Evolutionary conservation across 1,284 basidiomycete species (phyloP), one percentile per base, ranked within the genome.

Genomic region (Ganoderma lucidum): DNA sequence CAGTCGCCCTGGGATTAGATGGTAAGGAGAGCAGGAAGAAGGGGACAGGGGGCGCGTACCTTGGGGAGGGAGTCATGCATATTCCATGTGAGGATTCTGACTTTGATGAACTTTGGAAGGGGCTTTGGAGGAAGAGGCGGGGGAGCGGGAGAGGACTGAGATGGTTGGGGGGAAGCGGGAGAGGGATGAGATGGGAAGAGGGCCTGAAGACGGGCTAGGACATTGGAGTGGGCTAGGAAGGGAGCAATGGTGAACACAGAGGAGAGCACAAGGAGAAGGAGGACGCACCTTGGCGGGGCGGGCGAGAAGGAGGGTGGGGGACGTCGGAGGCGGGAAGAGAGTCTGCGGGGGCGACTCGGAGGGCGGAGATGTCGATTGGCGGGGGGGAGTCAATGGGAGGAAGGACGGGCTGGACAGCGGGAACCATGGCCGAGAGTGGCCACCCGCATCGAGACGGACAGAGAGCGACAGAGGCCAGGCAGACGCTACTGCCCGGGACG

Each of bases 21-120:
- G 23, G 60, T 44, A 23, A 66, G 51, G 58, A 14, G 62, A 14
- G 60, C 42, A 30, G 45, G 35, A 39, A 56, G 37, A 45, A 45
- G 60, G 9, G 15, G 30, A 37, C n/a, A 2, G 70, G 63, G 63
- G 39, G 58, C 35, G 70, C 58, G 48, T 45, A 89, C 90, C 86
- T 92, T 93, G 41, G 92, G 92, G 6, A 93, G 76, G 0, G 89
- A 89, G 74, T 93, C 90, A 73, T 93, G 90, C 92, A 93, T 94
- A 75, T 93, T 94, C 93, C 93, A 88, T 42, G 86, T 85, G 39
- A 88, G 63, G 64, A 88, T 84, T 37, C 85, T 79, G 15, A 87
- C 78, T 73, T 88, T 88, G 23, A 88, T 78, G 73, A 81, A 83
- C 69, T 81, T 81, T 12, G 82, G 82, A 1, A 78, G 74, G 35